Evolutionary conservation across 768 basidiomycete species (phyloP).

Genomic region (Russula emetica): DNA sequence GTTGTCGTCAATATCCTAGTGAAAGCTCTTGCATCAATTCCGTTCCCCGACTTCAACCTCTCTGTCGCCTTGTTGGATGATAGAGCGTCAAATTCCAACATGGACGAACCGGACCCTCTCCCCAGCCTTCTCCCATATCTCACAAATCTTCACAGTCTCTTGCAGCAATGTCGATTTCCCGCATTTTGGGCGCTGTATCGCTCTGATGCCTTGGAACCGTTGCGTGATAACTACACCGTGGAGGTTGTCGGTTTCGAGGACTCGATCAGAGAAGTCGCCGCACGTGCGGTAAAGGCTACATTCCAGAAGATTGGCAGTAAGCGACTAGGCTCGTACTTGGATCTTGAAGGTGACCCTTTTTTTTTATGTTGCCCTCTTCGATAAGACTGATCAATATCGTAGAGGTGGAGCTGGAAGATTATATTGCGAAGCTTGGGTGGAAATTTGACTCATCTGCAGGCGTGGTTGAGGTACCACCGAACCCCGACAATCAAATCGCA

Average conservation of each 20-base stretch:
- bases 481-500: slow-evolving; percentile 85
- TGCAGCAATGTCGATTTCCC: slow-evolving; percentile 83
- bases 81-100: slow-evolving; percentile 46
- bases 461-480: slow-evolving; percentile 67
- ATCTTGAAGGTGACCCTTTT: slow-evolving; percentile 49
- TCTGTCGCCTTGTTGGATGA: slow-evolving; percentile 91
- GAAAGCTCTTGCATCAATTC: slow-evolving; percentile 80
- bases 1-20: slow-evolving; percentile 93
- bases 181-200: slow-evolving; percentile 77
- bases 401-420: slow-evolving; percentile 58
- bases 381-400: background rate
- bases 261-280: slow-evolving; percentile 70
- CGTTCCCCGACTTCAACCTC: slow-evolving; percentile 91
- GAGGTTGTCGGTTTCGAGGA: slow-evolving; percentile 82
- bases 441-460: slow-evolving; percentile 47
- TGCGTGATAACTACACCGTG: slow-evolving; percentile 83
- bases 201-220: slow-evolving; percentile 61
- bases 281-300: slow-evolving; percentile 71
- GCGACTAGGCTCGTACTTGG: slow-evolving; percentile 66
- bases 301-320: slow-evolving; percentile 69
- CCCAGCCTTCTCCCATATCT: slow-evolving; percentile 65
- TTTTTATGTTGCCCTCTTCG: background rate
- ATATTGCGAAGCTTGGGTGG: slow-evolving; percentile 67
- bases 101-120: slow-evolving; percentile 81
- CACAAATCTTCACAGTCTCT: slow-evolving; percentile 60